A percentile compares a stretch with the other conserved stretches of the same genome.
These are phyloP conservation scores for Fusarium nisikadoi DNA, from an alignment of 2,329 filamentous ascomycete genomes.

Conservation along the genomic window DNA sequence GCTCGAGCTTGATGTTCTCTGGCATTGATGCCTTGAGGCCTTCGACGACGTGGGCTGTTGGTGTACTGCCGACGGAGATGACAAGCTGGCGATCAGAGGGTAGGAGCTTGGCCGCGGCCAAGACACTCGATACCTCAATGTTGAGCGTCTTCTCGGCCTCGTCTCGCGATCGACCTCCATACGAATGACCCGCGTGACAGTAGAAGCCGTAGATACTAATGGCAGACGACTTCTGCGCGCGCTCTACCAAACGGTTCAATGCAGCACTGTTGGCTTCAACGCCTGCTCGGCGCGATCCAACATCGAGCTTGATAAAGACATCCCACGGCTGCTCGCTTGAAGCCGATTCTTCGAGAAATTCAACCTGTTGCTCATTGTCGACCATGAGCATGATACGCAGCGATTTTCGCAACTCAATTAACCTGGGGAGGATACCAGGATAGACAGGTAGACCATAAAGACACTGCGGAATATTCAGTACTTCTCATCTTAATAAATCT, in stretches of 20 bases:
- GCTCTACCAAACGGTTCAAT: slow-evolving; percentile 43
- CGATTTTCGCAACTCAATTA: slow-evolving; percentile 44
- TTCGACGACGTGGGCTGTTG: slow-evolving; percentile 51
- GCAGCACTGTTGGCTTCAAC: slow-evolving; percentile 42
- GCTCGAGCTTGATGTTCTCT: slow-evolving; percentile 48
- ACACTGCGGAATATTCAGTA: slow-evolving; percentile 33
- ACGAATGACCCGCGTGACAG: slow-evolving; percentile 53
- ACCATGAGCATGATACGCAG: slow-evolving; percentile 52
- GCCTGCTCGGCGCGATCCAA: slow-evolving; percentile 51
- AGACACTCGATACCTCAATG: slow-evolving; percentile 47
- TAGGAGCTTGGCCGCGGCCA: slow-evolving; percentile 46
- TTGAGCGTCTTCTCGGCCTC: slow-evolving; percentile 47
- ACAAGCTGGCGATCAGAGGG: slow-evolving; percentile 42
- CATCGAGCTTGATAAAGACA: slow-evolving; percentile 52
- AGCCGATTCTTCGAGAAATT: slow-evolving; percentile 42
- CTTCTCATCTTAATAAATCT: not conserved
- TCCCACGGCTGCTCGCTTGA: slow-evolving; percentile 44
- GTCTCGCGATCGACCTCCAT: slow-evolving; percentile 45
- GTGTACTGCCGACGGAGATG: slow-evolving; percentile 51
- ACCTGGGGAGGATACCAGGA: slow-evolving; percentile 46
- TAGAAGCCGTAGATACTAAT: slow-evolving; percentile 52
- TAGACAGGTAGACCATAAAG: slow-evolving; percentile 56
- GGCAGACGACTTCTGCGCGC: slow-evolving; percentile 42
- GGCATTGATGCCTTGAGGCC: slow-evolving; percentile 46
- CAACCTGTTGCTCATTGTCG: slow-evolving; percentile 50